A percentile compares a stretch with the other conserved stretches of the same genome.
phyloP scores from a whole-genome alignment of 2,329 filamentous ascomycete species.

The Fusarium caatingaense region DNA sequence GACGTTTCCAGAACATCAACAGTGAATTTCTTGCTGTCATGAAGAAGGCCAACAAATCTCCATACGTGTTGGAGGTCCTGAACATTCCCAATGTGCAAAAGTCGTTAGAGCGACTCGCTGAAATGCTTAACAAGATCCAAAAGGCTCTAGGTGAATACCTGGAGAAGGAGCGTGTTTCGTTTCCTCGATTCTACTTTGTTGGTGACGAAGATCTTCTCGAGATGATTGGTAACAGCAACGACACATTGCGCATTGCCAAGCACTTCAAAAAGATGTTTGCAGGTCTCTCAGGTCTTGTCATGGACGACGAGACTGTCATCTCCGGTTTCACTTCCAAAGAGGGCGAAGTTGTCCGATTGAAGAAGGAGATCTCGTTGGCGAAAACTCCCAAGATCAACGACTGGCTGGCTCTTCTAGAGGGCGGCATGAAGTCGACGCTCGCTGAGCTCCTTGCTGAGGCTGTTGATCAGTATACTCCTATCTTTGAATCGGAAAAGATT shows the following conservation, averaged over 20 bases:
- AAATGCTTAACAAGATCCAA: conserved; percentile 98
- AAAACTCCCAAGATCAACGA: conserved; percentile 98
- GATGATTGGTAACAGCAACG: conserved; percentile 99
- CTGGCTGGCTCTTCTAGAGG: conserved; percentile 94
- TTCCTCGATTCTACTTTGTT: conserved; percentile 99
- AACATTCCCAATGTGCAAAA: conserved; percentile 97
- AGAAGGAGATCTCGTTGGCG: conserved; percentile 89
- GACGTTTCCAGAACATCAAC: conserved; percentile 98
- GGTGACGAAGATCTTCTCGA: conserved; percentile 98
- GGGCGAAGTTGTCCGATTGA: conserved; percentile 86
- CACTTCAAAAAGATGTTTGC: conserved; percentile 99
- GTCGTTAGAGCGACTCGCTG: conserved; percentile 93
- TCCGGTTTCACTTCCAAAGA: conserved; percentile 96
- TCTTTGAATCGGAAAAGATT: conserved; percentile 78
- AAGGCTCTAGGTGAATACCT: conserved; percentile 98
- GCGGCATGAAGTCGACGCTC: conserved; percentile 92
- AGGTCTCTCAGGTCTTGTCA: conserved; percentile 87
- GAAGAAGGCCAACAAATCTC: conserved; percentile 98
- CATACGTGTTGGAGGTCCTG: conserved; percentile 94
- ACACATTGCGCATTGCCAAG: conserved; percentile 94
- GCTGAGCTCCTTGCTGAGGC: conserved; percentile 92
- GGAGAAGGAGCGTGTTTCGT: conserved; percentile 96
- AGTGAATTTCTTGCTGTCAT: conserved; percentile 98
- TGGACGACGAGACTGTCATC: conserved; percentile 91
- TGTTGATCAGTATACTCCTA: conserved; percentile 80